phyloP scores from a whole-genome alignment of 1,139 yeast species.

The Hansenula lynferdii region DNA sequence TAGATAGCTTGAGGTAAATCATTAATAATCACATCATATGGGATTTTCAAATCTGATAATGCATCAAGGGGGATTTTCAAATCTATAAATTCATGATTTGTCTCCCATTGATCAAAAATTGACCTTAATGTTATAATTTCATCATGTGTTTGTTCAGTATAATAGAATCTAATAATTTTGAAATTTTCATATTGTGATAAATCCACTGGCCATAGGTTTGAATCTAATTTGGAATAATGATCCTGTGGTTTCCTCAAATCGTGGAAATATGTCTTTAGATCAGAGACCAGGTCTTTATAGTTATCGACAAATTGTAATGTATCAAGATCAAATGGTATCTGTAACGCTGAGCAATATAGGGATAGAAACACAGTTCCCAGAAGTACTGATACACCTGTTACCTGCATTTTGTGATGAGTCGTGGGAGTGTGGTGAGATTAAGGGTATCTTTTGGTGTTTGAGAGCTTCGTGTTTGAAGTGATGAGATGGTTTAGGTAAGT shows the following conservation, averaged over 20 bases:
- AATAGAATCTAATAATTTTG: constrained; percentile 44
- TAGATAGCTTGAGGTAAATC: constrained; percentile 53
- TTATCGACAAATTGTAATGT: neutral
- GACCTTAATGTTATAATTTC: constrained; percentile 24
- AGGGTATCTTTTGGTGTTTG: too few species aligned
- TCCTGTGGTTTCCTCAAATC: neutral
- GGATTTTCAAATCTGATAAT: neutral
- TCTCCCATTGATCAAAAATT: constrained; percentile 29
- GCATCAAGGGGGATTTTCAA: constrained; percentile 28
- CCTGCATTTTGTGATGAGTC: too few species aligned
- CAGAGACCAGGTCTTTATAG: neutral
- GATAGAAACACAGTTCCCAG: too few species aligned
- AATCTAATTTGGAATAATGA: neutral
- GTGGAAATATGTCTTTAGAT: neutral
- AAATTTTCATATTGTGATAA: constrained; percentile 44
- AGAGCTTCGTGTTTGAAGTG: too few species aligned
- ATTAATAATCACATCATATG: constrained; percentile 37
- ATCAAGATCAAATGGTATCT: neutral
- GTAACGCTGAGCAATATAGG: neutral
- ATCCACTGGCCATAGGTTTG: constrained; percentile 36
- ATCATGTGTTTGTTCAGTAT: constrained; percentile 16
- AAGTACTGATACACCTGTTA: too few species aligned
- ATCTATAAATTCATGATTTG: constrained; percentile 33
- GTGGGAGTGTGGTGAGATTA: too few species aligned
- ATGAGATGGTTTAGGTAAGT: too few species aligned